Evolutionary conservation across 106 monocot genomes (phyloP), one percentile per base, ranked within the genome.

Genomic region (Dendrobium nobile): DNA sequence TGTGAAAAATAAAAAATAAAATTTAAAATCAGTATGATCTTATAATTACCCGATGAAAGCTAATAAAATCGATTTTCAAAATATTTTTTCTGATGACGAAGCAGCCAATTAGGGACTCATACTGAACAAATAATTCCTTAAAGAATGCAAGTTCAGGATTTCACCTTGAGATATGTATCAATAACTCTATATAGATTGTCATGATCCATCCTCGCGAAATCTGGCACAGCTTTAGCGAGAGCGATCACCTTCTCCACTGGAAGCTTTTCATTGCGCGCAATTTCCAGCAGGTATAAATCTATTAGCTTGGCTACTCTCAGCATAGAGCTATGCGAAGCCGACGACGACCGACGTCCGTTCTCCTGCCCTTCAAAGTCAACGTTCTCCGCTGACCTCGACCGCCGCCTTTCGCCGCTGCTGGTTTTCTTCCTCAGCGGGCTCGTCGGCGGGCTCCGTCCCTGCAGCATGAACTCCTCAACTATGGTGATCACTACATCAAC

Each of bases 131-230:
- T 4, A 0, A 58, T 26, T 24, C 47, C 24, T 47, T 22, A 7
- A 65, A 65, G 64, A 26, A 2, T 13, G 47, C 27, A 77, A 72
- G 72, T 16, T 70, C 16, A 16, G 27, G 4, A 10, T 22, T 72
- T 88, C 83, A 96, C 96, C 93, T 82, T 85, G 84, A 96, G 91
- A 61, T 91, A 96, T 10, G 48, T 85, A 67, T 93, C 90, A 67
- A 96, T 79, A 77, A 85, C 91, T 77, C 84, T 84, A 84, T 96
- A 96, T 37, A 96, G 93, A 68, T 90, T 88, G 73, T 93, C 96
- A 54, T 96, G 96, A 55, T 91, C 81, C 1, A 79, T 67, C 86
- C 96, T 88, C 0, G 96, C 93, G 75, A 87, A 91, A 47, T 96
- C 93, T 20, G 96, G 93, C 51, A 93, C 87, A 1, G 88, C 84